Evolutionary conservation across 768 basidiomycete species (phyloP).

Genomic region (Panellus pusillus): DNA sequence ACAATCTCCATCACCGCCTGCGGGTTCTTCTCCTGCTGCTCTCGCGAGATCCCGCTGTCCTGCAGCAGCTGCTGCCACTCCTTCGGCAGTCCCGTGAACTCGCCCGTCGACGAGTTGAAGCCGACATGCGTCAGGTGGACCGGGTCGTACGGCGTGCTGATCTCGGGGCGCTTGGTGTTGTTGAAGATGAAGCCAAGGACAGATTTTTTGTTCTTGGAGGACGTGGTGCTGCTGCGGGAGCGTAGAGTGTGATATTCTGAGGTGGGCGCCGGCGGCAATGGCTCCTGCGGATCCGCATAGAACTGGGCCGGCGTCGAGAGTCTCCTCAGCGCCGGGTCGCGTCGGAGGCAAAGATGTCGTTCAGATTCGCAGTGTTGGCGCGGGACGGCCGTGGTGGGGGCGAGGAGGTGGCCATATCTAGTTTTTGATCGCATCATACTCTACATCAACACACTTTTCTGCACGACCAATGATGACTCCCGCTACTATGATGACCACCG

Average conservation of each 20-base stretch:
- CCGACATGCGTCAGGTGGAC: slow-evolving; percentile 99
- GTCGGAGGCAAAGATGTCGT: slow-evolving; percentile 63
- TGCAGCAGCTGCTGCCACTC: slow-evolving; percentile 98
- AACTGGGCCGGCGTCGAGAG: slow-evolving; percentile 52
- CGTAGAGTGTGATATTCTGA: slow-evolving; percentile 29
- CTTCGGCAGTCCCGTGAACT: slow-evolving; percentile 96
- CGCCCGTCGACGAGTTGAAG: slow-evolving; percentile 97
- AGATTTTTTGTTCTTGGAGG: slow-evolving; percentile 57
- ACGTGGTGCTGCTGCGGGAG: slow-evolving; percentile 49
- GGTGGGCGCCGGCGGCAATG: slow-evolving; percentile 22
- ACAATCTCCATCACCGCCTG: slow-evolving; percentile 99
- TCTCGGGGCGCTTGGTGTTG: slow-evolving; percentile 78
- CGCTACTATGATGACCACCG: no score
- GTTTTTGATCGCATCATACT: no score
- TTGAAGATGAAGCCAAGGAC: slow-evolving; percentile 80
- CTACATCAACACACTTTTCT: no score
- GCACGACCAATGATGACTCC: no score
- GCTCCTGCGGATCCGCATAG: slow-evolving; percentile 42
- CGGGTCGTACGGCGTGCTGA: slow-evolving; percentile 97
- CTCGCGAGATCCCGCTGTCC: slow-evolving; percentile 91
- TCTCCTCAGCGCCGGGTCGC: slow-evolving; percentile 47
- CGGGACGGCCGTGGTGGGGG: slow-evolving; percentile 81
- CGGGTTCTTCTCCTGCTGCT: slow-evolving; percentile 96
- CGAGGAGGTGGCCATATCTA: slow-evolving; percentile 39
- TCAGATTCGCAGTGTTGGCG: slow-evolving; percentile 80